Percentiles rank a stretch among this genome's conserved stretches.
phyloP scores from a whole-genome alignment of 2,329 filamentous ascomycete species.

The Lecanosticta acicola region DNA sequence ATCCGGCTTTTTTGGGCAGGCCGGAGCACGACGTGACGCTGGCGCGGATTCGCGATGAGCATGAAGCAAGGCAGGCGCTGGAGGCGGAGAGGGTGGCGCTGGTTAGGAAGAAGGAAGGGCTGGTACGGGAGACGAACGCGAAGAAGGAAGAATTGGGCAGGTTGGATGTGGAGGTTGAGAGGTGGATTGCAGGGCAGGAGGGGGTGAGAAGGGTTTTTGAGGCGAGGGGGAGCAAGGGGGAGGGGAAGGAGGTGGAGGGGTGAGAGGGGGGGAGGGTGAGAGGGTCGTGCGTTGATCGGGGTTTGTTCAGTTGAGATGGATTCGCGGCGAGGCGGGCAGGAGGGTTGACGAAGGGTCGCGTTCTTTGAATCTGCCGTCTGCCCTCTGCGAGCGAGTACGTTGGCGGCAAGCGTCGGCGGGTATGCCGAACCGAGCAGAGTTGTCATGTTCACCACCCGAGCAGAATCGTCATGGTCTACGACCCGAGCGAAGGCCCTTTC shows the following conservation, averaged over 20 bases:
- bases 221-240: constrained; percentile 19
- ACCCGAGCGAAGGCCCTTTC: no score
- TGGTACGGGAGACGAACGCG: constrained; percentile 78
- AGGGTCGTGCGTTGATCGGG: no score
- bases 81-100: constrained; percentile 71
- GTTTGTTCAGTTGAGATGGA: no score
- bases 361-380: no score
- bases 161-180: constrained; percentile 81
- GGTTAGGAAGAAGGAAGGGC: constrained; percentile 59
- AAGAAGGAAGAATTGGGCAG: constrained; percentile 89
- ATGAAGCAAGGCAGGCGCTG: constrained; percentile 72
- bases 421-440: no score
- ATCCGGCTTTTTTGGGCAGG: constrained; percentile 40
- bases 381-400: no score
- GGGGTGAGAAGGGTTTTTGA: constrained; percentile 27
- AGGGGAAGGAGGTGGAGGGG: not conserved
- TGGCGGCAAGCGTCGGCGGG: no score
- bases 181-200: constrained; percentile 28
- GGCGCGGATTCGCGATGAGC: constrained; percentile 85
- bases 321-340: no score
- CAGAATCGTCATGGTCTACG: no score
- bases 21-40: constrained; percentile 75
- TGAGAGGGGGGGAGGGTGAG: no score
- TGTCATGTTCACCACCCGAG: no score
- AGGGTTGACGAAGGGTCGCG: no score